Conservation (phyloP, 148 eudicot species). For the Rhododendron vialii region DNA sequence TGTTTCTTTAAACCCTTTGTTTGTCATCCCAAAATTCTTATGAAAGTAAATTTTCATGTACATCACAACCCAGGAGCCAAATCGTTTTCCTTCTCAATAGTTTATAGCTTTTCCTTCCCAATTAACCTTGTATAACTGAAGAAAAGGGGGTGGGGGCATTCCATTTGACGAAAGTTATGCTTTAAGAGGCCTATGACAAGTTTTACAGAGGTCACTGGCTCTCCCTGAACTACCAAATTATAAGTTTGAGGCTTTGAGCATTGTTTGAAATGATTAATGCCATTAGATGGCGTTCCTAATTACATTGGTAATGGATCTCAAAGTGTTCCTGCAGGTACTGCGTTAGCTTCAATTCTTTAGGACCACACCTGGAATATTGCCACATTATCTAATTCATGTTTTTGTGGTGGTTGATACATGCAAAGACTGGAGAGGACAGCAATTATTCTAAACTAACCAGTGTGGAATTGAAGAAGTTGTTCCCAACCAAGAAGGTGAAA, state of each 20-base stretch:
- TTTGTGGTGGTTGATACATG: constrained; percentile 13
- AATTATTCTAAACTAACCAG: constrained; percentile 58
- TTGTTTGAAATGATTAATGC: not conserved
- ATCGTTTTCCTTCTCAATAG: not conserved
- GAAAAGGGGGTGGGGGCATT: not conserved
- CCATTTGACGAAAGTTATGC: not conserved
- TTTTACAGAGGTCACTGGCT: not conserved
- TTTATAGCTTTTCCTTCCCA: not conserved
- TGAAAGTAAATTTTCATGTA: not conserved
- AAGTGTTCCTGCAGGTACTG: not conserved
- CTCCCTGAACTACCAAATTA: not conserved
- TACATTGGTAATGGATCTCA: not conserved
- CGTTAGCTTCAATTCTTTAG: not conserved
- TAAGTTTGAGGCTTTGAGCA: not conserved
- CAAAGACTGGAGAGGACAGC: constrained; percentile 74
- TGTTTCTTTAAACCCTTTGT: not conserved
- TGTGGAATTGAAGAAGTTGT: constrained; percentile 76
- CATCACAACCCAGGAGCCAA: not conserved
- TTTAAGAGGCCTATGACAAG: not conserved
- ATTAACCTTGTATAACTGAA: not conserved
- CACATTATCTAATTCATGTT: not conserved
- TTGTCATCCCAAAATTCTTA: not conserved
- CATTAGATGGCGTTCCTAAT: not conserved
- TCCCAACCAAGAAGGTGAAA: constrained; percentile 63
- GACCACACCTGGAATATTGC: not conserved